Base-by-base conservation (phyloP, 164 flowering plant genomes). In the Chimonanthus salicifolius region DNA sequence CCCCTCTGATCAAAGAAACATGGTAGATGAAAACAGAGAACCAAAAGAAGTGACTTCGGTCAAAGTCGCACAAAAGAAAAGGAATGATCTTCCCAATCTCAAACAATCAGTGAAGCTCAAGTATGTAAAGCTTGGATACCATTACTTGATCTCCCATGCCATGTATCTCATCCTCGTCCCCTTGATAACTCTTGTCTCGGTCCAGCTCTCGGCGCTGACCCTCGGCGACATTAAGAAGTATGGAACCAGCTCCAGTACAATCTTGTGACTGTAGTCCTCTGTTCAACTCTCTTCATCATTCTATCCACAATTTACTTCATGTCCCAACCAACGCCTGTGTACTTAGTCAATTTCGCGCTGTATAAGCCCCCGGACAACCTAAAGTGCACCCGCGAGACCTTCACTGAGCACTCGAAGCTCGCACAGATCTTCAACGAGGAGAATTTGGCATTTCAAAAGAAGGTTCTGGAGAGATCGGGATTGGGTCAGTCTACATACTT, bases 81-180 rank as follows among this genome's bases (percentile, higher is more conserved):
- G 64, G 18, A 73, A n/a, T 44, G 43, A 16, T 11, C 87, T 88
- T 4, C 92, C 92, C 5, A 88, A 88, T 74, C 87, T 87, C 78
- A 81, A 78, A 54, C 79, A 84, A 47, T 85, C 92, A 1, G 76
- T 88, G 4, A 87, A 84, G 71, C 80, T 88, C 62, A 87, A 87
- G 71, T 87, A 87, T 76, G 92, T 87, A 47, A 88, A 88, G 83
- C 90, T 88, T 69, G 92, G 92, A 7, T 88, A 87, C 74, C 92
- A 88, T 74, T 82, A 83, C 68, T 83, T 88, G 46, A 87, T 87
- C 64, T 82, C 92, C 67, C 88, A 87, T 82, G 87, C 84, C 67
- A 85, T 87, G 88, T 88, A 76, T 78, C 82, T 88, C 21, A 77
- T 85, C 62, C 77, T 85, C 6, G 71, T 84, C 60, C 92, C 90